phyloP scores from a whole-genome alignment of 1,284 basidiomycete species.

The Filobasidium uniguttulatum region DNA sequence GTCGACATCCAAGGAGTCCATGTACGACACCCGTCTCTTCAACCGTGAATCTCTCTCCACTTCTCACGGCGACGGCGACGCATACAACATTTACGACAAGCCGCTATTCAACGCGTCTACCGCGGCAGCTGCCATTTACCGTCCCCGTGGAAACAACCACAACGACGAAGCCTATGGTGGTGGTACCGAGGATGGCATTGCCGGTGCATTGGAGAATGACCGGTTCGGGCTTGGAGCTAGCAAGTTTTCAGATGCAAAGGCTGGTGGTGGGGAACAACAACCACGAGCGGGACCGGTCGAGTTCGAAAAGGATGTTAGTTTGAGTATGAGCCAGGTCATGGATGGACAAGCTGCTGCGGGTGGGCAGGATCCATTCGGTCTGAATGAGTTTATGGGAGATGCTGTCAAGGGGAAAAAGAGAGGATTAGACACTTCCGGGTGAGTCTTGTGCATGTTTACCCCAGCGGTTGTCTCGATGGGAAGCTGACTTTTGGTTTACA shows the following conservation, averaged over 20 bases:
- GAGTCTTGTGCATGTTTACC: too few species aligned
- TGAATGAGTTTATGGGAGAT: constrained; percentile 93
- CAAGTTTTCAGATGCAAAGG: constrained; percentile 61
- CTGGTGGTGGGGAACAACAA: constrained; percentile 65
- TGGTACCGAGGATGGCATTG: constrained; percentile 86
- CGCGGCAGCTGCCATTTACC: constrained; percentile 95
- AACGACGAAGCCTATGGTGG: constrained; percentile 84
- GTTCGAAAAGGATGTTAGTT: constrained; percentile 84
- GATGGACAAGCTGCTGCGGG: background rate
- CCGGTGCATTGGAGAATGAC: constrained; percentile 78
- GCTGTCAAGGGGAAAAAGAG: constrained; percentile 88
- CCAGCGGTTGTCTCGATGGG: too few species aligned
- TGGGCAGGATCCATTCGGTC: constrained; percentile 78
- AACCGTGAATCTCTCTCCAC: constrained; percentile 78
- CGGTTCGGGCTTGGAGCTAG: constrained; percentile 79
- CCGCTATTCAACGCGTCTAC: constrained; percentile 91
- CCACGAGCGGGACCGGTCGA: constrained; percentile 87
- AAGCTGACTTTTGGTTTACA: too few species aligned
- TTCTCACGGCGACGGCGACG: constrained; percentile 80
- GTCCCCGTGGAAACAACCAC: constrained; percentile 61
- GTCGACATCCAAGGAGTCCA: constrained; percentile 81
- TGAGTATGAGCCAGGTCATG: constrained; percentile 23
- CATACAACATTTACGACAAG: constrained; percentile 85
- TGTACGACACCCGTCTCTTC: constrained; percentile 93
- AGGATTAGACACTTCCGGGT: constrained; percentile 39